Base-by-base conservation (phyloP, 2,329 filamentous ascomycete genomes). In the Fusarium tupiense region DNA sequence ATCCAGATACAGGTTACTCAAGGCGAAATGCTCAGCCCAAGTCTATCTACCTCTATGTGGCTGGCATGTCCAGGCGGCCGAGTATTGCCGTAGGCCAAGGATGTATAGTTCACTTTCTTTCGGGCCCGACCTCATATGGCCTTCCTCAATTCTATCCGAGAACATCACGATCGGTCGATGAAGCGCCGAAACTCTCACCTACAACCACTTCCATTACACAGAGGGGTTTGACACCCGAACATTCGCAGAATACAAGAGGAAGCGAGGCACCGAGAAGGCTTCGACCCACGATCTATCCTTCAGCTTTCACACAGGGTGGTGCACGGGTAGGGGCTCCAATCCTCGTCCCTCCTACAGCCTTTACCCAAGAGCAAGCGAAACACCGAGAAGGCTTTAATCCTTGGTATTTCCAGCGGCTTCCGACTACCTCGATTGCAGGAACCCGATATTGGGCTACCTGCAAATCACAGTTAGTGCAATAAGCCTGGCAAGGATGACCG, bases 361-460 rank as follows among this genome's bases (percentile, higher is more conserved):
- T 8, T 12, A 69, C 78, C 46, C 79, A 84, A 52, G 83, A 85
- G 67, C 80, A 84, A 66, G 70, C 74, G 10, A 79, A 78, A 24
- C 79, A 80, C 33, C 74, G 83, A 37, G 80, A 77, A 56, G 74
- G 74, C 7, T 66, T 40, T 8, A 69, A 72, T 22, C 79, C 81
- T 54, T 84, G 5, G 2, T 14, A 12, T 35, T 35, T 35, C 33
- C 14, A 3, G 37, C 83, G 83, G 46, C 26, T 61, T 24, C 68
- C 59, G 13, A 31, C 53, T 52, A 40, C 60, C n/a, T 64, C 67
- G 4, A 35, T 35, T 33, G 13, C 60, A 76, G 26, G 72, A 53
- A 38, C 43, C 61, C 10, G 49, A 54, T 11, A 40, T 56, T 38
- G 40, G 61, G 49, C 20, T 47, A 40, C 31, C 56, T 53, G 26